Base-by-base conservation (phyloP, 306 rosid genomes). In the Dryas alaskensis region DNA sequence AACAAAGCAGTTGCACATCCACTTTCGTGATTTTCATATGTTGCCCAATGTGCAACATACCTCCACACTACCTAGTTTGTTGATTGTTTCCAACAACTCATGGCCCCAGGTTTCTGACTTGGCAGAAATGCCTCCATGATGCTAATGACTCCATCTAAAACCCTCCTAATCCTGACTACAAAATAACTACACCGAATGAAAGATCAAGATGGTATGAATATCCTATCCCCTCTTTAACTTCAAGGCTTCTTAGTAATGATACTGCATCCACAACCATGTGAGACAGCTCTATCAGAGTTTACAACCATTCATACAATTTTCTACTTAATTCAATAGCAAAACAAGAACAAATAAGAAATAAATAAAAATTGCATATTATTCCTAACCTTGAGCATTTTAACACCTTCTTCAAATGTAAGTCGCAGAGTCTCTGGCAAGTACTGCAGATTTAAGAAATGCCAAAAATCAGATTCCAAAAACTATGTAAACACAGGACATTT, bases 381-480 rank as follows among this genome's bases (percentile, higher is more conserved):
- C 25, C 68, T 70, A 81, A 89, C 99, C 96, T 89, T 88, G 65
- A 94, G 92, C 97, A 94, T 92, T 76, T 92, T 88, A 85, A 94
- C 40, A 66, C 99, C 99, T 84, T 94, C 99, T 52, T 90, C 96
- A 78, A 88, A 94, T 13, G 93, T 89, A 67, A 94, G 92, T 31
- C 93, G 84, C 14, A 92, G 72, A 58, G 99, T 94, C 14, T 84
- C 75, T 68, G 89, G 90, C 74, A 92, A 70, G 82, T 94, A 94
- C 99, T 94, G 89, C 89, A 89, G 57, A 77, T 59, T 58, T 13
- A 67, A 16, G 11, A 76, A 8, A 62, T 50, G 60, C 5, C 42
- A 25, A 74, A 6, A 62, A 72, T 81, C 76, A 82, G 78, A 72
- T 87, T 76, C 66, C 60, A 49, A 45, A 62, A 44, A 27, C 2